Evolutionary conservation across 2,329 filamentous ascomycete genomes (phyloP), one percentile per base, ranked within the genome.

Genomic region (Hypocreales sp.): DNA sequence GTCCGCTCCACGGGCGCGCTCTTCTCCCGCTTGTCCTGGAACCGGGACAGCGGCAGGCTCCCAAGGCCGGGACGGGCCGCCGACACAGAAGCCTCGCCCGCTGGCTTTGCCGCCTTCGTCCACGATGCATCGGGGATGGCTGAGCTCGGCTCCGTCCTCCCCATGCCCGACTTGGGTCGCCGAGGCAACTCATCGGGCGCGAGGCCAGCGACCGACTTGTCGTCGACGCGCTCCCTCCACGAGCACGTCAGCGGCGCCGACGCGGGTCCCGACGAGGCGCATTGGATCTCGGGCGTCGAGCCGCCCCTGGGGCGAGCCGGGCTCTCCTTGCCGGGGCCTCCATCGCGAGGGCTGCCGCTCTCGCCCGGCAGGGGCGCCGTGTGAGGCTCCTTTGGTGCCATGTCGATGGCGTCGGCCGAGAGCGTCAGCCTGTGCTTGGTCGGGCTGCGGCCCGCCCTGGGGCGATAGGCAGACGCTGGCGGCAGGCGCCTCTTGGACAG

Each of bases 191-290:
- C 38, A 8, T 28, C 36, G 15, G 40, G 5, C 8, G n/a, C 20
- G 3, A 15, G 16, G n/a, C 15, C 26, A 8, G 27, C 22, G 15
- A 29, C 15, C 7, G 26, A 6, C 18, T 29, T 26, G 9, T 32
- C 31, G 26, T 63, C 60, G 26, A 56, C 53, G 31, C 34, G 41
- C 31, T 64, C 58, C 7, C 58, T 55, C 69, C 72, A 78, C 2
- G 66, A 64, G 30, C 71, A 67, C 28, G 57, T 71, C 7, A 71
- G 69, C 1, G 75, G 75, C 3, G 75, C 74, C 2, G 74, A 79
- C 1, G 72, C 75, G 8, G 75, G 73, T 0, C 73, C 73, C 0
- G 72, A 65, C 1, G 67, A 67, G 13, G 73, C 58, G 4, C 58
- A 46, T 20, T 64, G 60, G 7, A 53, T 40, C 17, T 52, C 57